phyloP scores from a whole-genome alignment of 305 asterid genomes.

The Fraxinus dipetala region DNA sequence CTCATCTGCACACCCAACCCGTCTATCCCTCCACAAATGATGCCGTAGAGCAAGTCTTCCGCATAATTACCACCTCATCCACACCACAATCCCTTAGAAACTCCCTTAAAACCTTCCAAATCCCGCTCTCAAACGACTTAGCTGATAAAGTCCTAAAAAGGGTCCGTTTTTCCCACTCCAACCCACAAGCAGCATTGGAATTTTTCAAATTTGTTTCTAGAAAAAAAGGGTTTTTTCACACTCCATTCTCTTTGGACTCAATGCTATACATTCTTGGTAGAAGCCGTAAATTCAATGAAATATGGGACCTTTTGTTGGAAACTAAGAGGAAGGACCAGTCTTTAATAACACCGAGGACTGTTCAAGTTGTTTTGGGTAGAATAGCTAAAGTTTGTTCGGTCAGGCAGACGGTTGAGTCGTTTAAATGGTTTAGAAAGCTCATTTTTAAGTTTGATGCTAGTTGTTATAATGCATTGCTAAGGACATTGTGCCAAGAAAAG shows the following conservation, averaged over 20 bases:
- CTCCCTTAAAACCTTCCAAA: slow-evolving; percentile 50
- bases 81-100: slow-evolving; percentile 46
- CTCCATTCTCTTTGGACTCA: slow-evolving; percentile 64
- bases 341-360: slow-evolving; percentile 66
- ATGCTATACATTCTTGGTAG: slow-evolving; percentile 77
- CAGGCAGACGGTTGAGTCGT: slow-evolving; percentile 67
- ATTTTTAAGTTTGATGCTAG: slow-evolving; percentile 54
- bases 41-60: slow-evolving; percentile 51
- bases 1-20: slow-evolving; percentile 3
- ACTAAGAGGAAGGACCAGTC: slow-evolving; percentile 61
- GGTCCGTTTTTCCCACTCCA: slow-evolving; percentile 81
- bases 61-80: slow-evolving; percentile 50
- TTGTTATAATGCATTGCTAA: slow-evolving; percentile 67
- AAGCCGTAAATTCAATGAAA: slow-evolving; percentile 54
- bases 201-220: slow-evolving; percentile 53
- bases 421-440: slow-evolving; percentile 53
- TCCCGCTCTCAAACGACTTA: slow-evolving; percentile 52
- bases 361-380: slow-evolving; percentile 75
- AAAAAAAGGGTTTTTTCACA: slow-evolving; percentile 52
- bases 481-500: slow-evolving; percentile 83
- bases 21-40: slow-evolving; percentile 25
- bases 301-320: slow-evolving; percentile 66
- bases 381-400: slow-evolving; percentile 84
- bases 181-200: slow-evolving; percentile 64
- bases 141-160: slow-evolving; percentile 66